Base-by-base conservation (phyloP, 1,284 basidiomycete genomes). In the Papiliotrema terrestris region DNA sequence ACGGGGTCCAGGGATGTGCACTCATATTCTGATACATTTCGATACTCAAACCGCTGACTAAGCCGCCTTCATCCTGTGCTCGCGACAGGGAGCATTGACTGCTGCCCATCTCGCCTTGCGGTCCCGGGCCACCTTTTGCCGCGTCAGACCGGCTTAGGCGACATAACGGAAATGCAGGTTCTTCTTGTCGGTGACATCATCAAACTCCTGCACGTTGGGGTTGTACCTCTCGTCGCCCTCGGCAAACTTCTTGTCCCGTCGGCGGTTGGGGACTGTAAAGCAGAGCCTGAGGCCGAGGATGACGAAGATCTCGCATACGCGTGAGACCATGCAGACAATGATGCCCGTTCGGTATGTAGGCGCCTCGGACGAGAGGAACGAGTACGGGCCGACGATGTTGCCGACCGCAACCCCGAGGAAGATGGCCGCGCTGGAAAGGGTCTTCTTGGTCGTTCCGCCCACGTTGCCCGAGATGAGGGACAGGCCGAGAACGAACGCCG, bases 391-490 rank as follows among this genome's bases (percentile, higher is more conserved):
- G 43, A 75, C 71, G 51, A 78, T 76, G 60, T 78, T 78, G 6
- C 76, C 71, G 20, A 63, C 52, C 2, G 62, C 66, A 3, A 66
- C 63, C 25, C 69, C 67, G 26, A 66, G 19, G 53, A 69, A 66
- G 39, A 63, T 63, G 23, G 64, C 44, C 8, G 64, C 67, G 5
- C 62, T 62, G 9, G 63, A 56, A 2, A 66, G 50, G 11, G 59
- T 54, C 58, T 78, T 79, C 66, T 80, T 80, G 23, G 78, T 78
- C 45, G 70, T 69, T 8, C 78, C 78, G 26, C 72, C 78, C 8
- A 78, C 75, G 58, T 81, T 81, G 2, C 74, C 72, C 20, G 74
- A 71, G 8, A 80, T 62, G 22, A 80, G 69, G 0, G 76, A 77
- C 2, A 79, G 63, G 15, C 73, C 74, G 37, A 80, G 60, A 2